Evolutionary conservation across 2,329 filamentous ascomycete species (phyloP).

Genomic region (Dothistroma pini): DNA sequence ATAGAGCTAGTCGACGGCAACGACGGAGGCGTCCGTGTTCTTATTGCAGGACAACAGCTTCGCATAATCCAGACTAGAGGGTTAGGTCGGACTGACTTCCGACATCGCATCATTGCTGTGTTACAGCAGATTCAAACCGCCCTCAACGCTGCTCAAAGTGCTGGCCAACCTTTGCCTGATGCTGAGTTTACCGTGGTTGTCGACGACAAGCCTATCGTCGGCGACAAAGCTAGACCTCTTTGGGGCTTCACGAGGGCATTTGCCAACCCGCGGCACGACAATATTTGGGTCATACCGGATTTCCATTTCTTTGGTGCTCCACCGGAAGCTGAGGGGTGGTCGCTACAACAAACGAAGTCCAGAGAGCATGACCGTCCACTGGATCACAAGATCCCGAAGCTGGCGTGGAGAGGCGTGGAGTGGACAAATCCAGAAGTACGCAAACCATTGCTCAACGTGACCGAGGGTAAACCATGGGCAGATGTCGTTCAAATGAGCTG

Average conservation of each 20-base stretch:
- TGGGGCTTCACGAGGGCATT: constrained; percentile 18
- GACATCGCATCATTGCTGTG: constrained; percentile 33
- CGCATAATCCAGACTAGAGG: constrained; percentile 21
- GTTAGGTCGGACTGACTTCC: constrained; percentile 25
- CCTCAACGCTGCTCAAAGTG: constrained; percentile 18
- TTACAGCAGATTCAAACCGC: constrained; percentile 18
- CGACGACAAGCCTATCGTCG: constrained; percentile 17
- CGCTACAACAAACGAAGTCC: constrained; percentile 18
- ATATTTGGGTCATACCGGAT: constrained; percentile 21
- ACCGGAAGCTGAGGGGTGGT: constrained; percentile 18
- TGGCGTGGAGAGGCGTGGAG: constrained; percentile 32
- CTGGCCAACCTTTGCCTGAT: constrained; percentile 20
- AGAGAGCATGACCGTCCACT: constrained; percentile 22
- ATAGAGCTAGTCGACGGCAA: constrained; percentile 39
- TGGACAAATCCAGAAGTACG: constrained; percentile 27
- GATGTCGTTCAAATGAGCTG: constrained; percentile 34
- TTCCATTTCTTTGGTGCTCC: constrained; percentile 23
- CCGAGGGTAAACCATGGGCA: constrained; percentile 35
- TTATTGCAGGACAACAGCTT: constrained; percentile 21
- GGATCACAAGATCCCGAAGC: constrained; percentile 28
- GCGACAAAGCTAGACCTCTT: constrained; percentile 9
- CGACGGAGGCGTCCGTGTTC: constrained; percentile 20
- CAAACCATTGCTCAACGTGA: constrained; percentile 31
- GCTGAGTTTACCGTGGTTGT: constrained; percentile 23
- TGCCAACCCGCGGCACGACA: constrained; percentile 21